Base-by-base conservation (phyloP, 768 basidiomycete species). In the Pleurotus platypus region DNA sequence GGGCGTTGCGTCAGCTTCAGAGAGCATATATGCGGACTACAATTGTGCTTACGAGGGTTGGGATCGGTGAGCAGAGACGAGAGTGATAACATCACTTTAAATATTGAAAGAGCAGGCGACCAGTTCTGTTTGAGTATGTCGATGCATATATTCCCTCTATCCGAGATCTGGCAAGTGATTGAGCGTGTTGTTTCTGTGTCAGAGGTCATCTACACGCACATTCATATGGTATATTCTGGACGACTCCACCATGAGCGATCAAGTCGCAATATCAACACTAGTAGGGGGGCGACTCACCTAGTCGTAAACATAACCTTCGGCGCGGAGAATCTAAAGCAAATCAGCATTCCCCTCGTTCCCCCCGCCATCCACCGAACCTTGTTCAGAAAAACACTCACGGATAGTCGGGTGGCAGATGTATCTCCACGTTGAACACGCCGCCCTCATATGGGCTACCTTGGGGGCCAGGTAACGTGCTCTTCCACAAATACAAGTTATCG, bases 41-140 rank as follows among this genome's bases (percentile, higher is more conserved):
- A 58, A 20, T 16, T 20, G 57, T 37, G 78, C 90, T 59, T 67
- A 93, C 92, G 81, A 1, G 94, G 94, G 74, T 98, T 98, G 0
- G 94, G 94, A 63, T 97, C 94, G 9, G 93, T 94, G 49, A 98
- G 77, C 9, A 98, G 82, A 0, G 93, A 95, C 0, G 93, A 95
- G 3, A 98, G 80, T 24, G 93, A 95, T 16, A 98, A 83, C 71
- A 98, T 87, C 65, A 96, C 90, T 76, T 98, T 97, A 79, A 91
- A 94, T 48, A 98, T 76, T 2, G 93, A 95, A 18, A 98, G 72
- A 2, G 94, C 94, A 5, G 94, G 94, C 1, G 92, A 94, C 94
- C 94, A 98, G 64, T 92, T 90, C 65, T 85, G 81, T 74, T 98
- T 97, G 58, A 98, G 81, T 50, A 96, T 92, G 72, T 97, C 90